phyloP scores from a whole-genome alignment of 495 filamentous ascomycete species.

The Mytilinidion resinicola region DNA sequence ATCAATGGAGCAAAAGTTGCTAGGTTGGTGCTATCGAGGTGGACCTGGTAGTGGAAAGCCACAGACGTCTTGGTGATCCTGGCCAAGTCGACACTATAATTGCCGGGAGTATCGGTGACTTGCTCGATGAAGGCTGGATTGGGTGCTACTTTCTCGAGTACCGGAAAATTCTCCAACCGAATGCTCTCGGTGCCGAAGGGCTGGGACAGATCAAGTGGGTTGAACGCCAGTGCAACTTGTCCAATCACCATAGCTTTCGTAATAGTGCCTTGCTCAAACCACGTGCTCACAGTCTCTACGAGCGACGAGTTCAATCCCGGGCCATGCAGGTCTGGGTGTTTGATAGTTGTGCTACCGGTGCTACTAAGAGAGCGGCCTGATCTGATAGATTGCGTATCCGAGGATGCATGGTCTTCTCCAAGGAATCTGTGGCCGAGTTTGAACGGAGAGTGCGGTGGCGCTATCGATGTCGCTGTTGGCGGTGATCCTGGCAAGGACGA shows the following conservation, averaged over 20 bases:
- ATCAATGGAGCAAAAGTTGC: constrained; percentile 69
- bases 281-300: constrained; percentile 82
- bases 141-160: constrained; percentile 89
- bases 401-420: constrained; percentile 54
- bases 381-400: constrained; percentile 86
- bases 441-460: constrained; percentile 26
- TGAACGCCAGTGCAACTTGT: constrained; percentile 85
- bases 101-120: constrained; percentile 63
- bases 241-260: constrained; percentile 72
- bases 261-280: constrained; percentile 67
- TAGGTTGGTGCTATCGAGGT: constrained; percentile 58
- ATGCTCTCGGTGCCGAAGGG: constrained; percentile 58
- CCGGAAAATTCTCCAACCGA: constrained; percentile 80
- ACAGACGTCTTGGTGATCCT: constrained; percentile 67
- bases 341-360: constrained; percentile 46
- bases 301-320: constrained; percentile 84
- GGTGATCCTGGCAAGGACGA: constrained; percentile 8
- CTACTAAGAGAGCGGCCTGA: constrained; percentile 77
- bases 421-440: constrained; percentile 29
- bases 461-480: constrained; percentile 16
- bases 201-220: constrained; percentile 47
- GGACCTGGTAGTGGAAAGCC: constrained; percentile 94
- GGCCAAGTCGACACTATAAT: constrained; percentile 69
- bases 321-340: constrained; percentile 76
- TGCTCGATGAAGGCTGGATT: constrained; percentile 84